Conservation (phyloP, 768 basidiomycete species). For the Krasilnikovozyma curviuscula region DNA sequence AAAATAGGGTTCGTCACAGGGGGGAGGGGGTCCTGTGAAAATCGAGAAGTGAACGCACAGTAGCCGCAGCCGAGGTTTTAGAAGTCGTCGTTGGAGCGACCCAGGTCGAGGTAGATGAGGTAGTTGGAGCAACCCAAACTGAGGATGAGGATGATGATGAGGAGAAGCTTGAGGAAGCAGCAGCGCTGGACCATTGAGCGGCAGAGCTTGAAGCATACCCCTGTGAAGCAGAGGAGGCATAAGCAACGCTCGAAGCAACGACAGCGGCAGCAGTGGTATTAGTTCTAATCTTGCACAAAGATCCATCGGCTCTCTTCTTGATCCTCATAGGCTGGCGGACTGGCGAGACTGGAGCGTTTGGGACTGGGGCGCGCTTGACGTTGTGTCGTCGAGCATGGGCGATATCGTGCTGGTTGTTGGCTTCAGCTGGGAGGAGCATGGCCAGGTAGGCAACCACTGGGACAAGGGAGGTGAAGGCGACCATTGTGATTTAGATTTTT, state of each 20-base stretch:
- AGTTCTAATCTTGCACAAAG: slow-evolving; percentile 4
- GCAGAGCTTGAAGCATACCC: background rate
- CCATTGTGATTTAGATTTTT: no score
- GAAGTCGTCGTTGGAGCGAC: background rate
- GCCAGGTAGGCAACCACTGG: no score
- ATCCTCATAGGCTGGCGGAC: slow-evolving; percentile 4
- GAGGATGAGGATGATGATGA: background rate
- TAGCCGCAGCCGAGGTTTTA: background rate
- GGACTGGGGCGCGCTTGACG: no score
- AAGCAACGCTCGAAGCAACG: background rate
- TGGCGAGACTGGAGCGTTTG: slow-evolving; percentile 9
- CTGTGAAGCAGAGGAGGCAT: background rate
- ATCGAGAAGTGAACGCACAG: background rate
- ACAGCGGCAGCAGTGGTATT: background rate
- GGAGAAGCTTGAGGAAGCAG: background rate
- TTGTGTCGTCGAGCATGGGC: background rate
- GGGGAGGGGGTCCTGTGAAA: background rate
- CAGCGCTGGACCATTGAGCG: background rate
- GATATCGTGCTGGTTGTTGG: no score
- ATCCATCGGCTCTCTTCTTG: slow-evolving; percentile 4
- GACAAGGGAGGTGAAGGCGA: no score
- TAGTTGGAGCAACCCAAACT: background rate
- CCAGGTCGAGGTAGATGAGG: background rate
- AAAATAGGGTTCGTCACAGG: background rate
- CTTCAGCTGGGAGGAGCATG: background rate